These are phyloP conservation scores for Aquilaria agallochum DNA, from an alignment of 441 rosid genomes.

Conservation along the genomic window DNA sequence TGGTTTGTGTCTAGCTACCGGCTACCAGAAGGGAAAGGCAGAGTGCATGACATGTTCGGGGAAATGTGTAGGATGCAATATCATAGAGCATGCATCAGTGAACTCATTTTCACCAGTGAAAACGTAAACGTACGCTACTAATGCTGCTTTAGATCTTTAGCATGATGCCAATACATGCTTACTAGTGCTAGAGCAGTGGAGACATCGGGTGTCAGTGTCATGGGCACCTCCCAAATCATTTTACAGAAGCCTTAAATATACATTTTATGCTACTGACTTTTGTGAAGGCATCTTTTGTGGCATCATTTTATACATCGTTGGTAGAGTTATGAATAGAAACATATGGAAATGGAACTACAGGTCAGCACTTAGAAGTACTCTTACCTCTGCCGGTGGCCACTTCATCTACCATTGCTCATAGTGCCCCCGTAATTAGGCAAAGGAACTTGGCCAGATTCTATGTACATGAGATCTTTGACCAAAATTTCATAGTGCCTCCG, in stretches of 20 bases:
- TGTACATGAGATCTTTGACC: slow-evolving; percentile 31
- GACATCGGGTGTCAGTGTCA: background rate
- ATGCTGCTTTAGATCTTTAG: too few species aligned
- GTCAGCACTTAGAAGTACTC: background rate
- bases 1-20: slow-evolving; percentile 8
- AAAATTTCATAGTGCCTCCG: slow-evolving; percentile 34
- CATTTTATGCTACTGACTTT: background rate
- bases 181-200: too few species aligned
- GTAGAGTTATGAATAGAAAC: background rate
- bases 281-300: background rate
- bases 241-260: too few species aligned
- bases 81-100: too few species aligned
- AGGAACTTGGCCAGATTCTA: slow-evolving; percentile 36
- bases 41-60: slow-evolving; percentile 5
- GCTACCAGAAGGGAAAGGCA: slow-evolving; percentile 7
- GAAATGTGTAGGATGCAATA: slow-evolving; percentile 2
- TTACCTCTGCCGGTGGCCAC: slow-evolving; percentile 17
- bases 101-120: too few species aligned
- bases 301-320: background rate
- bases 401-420: slow-evolving; percentile 17
- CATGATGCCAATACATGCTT: too few species aligned
- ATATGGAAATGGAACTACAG: background rate
- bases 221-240: background rate
- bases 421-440: slow-evolving; percentile 29
- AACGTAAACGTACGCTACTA: too few species aligned